phyloP scores from a whole-genome alignment of 2,329 filamentous ascomycete genomes.

The Acarospora socialis region DNA sequence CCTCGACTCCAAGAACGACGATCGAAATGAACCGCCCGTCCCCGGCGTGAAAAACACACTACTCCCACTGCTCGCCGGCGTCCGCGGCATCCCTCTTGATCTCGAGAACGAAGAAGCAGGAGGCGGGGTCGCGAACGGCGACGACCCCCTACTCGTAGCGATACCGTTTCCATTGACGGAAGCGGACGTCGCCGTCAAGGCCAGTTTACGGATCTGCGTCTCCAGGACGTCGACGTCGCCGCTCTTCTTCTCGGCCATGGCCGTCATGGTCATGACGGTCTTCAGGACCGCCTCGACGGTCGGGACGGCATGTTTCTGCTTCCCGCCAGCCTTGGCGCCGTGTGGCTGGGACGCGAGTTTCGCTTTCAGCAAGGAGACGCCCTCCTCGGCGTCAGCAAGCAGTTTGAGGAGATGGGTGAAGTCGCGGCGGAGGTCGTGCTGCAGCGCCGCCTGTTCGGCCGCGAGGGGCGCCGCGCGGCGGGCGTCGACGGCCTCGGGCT shows the following conservation, averaged over 20 bases:
- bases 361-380: constrained; percentile 62
- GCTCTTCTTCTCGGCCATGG: constrained; percentile 80
- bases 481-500: constrained; percentile 51
- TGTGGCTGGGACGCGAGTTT: constrained; percentile 42
- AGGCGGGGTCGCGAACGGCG: constrained; percentile 5
- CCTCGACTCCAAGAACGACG: no score
- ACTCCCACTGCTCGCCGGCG: no score
- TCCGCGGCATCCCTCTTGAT: no score
- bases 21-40: no score
- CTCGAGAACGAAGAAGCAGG: background rate
- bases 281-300: constrained; percentile 85
- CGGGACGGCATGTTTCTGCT: constrained; percentile 49
- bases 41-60: no score
- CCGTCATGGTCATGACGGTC: constrained; percentile 85
- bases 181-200: constrained; percentile 24
- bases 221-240: constrained; percentile 85
- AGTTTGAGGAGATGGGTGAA: constrained; percentile 60
- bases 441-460: constrained; percentile 68
- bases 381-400: constrained; percentile 66
- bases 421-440: constrained; percentile 66
- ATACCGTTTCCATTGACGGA: constrained; percentile 13
- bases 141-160: constrained; percentile 16
- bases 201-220: constrained; percentile 64
- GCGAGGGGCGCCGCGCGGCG: constrained; percentile 61
- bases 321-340: constrained; percentile 12